Percentiles rank a stretch among this genome's conserved stretches.
Evolutionary conservation across 2,329 filamentous ascomycete genomes (phyloP).

Genomic region (Lasiodiplodia gonubiensis): DNA sequence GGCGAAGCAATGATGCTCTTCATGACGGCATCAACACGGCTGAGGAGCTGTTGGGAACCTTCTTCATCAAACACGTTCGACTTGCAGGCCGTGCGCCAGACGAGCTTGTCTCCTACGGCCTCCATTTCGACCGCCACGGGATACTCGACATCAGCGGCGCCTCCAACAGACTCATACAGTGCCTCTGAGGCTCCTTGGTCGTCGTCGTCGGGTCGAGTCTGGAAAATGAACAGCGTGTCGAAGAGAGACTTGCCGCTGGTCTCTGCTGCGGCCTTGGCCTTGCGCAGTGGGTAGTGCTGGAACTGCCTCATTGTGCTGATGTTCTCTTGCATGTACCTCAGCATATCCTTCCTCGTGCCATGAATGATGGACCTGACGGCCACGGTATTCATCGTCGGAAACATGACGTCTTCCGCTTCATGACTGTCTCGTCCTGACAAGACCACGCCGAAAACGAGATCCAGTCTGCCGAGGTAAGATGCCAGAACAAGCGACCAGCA

Average conservation of each 20-base stretch:
- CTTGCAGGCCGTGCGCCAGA: constrained; percentile 77
- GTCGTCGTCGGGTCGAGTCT: constrained; percentile 54
- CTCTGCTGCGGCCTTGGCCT: constrained; percentile 63
- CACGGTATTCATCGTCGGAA: constrained; percentile 93
- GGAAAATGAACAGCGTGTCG: constrained; percentile 70
- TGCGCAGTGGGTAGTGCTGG: constrained; percentile 78
- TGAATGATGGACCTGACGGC: constrained; percentile 75
- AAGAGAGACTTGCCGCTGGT: constrained; percentile 58
- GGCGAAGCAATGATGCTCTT: constrained; percentile 59
- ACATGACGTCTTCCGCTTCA: constrained; percentile 70
- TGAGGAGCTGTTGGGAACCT: constrained; percentile 60
- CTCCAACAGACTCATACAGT: constrained; percentile 68
- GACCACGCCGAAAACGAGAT: constrained; percentile 82
- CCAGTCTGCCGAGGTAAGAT: constrained; percentile 65
- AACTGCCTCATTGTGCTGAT: constrained; percentile 69
- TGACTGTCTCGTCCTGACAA: constrained; percentile 83
- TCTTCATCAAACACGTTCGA: constrained; percentile 56
- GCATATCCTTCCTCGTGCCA: constrained; percentile 67
- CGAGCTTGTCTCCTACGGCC: constrained; percentile 57
- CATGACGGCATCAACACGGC: constrained; percentile 65
- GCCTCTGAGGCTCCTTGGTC: constrained; percentile 28
- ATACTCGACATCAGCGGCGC: constrained; percentile 75
- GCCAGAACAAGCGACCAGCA: constrained; percentile 77
- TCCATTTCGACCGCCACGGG: constrained; percentile 84
- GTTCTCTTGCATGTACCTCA: constrained; percentile 75